A percentile compares a stretch with the other conserved stretches of the same genome.
Conservation (phyloP, 2,329 filamentous ascomycete species). For the Fusarium begoniae region DNA sequence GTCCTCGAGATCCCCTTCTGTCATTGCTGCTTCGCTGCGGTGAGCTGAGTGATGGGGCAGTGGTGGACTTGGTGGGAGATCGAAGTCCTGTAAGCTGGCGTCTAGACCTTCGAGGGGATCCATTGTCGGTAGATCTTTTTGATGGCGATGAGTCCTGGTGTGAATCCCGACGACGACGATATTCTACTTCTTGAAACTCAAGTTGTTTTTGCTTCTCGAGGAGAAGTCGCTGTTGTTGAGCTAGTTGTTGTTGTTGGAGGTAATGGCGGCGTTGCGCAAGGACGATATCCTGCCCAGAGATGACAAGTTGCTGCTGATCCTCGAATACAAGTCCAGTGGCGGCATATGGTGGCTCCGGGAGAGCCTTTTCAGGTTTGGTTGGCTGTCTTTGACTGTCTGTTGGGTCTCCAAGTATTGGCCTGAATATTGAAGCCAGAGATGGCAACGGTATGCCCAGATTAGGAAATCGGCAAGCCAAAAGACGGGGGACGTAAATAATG, state of each 20-base stretch:
- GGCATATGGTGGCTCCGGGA: conserved; percentile 39
- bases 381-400: conserved; percentile 5
- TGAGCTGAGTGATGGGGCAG: conserved; percentile 46
- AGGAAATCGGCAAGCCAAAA: conserved; percentile 47
- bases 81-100: conserved; percentile 65
- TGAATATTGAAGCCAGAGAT: conserved; percentile 32
- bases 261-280: conserved; percentile 38
- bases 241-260: conserved; percentile 31
- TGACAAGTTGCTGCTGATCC: conserved; percentile 47
- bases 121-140: conserved; percentile 37
- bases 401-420: conserved; percentile 30
- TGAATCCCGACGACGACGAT: conserved; percentile 25
- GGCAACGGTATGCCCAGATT: conserved; percentile 48
- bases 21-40: conserved; percentile 49
- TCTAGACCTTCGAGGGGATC: conserved; percentile 56
- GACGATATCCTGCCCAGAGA: conserved; percentile 45
- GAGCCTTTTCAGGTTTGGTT: conserved; percentile 37
- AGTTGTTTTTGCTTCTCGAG: conserved; percentile 33
- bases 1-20: conserved; percentile 53
- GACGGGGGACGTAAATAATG: conserved; percentile 57
- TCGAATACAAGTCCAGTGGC: conserved; percentile 45
- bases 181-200: conserved; percentile 31
- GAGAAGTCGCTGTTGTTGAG: conserved; percentile 24
- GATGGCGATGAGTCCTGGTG: conserved; percentile 7
- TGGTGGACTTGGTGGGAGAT: conserved; percentile 56